A percentile compares a stretch with the other conserved stretches of the same genome.
phyloP scores from a whole-genome alignment of 306 rosid species.

The Inga leiocalycina region DNA sequence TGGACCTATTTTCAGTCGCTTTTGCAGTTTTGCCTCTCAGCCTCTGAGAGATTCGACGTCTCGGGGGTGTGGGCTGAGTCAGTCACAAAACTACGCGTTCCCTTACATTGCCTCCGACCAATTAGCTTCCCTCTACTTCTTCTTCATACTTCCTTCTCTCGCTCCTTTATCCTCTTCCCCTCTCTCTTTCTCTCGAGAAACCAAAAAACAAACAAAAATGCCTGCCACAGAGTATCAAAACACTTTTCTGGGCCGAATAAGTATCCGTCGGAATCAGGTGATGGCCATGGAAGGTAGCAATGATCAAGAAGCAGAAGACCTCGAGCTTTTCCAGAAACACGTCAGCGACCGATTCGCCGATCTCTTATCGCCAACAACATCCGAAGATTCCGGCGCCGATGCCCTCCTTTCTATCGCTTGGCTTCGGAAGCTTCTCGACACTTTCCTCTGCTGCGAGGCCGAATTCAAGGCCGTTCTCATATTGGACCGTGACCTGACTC shows the following conservation, averaged over 20 bases:
- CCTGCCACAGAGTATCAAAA: conserved; percentile 79
- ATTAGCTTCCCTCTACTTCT: not conserved
- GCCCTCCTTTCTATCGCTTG: conserved; percentile 66
- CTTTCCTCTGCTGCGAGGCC: conserved; percentile 86
- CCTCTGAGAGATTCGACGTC: not conserved
- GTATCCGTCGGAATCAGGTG: conserved; percentile 89
- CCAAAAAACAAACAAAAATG: conserved; percentile 40
- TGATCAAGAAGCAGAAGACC: conserved; percentile 81
- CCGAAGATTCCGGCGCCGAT: conserved; percentile 49
- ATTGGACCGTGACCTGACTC: conserved; percentile 74
- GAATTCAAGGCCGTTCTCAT: conserved; percentile 85
- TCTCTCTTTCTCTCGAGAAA: not conserved
- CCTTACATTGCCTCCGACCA: not conserved
- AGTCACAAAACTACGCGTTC: conserved; percentile 13
- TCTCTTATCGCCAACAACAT: conserved; percentile 45
- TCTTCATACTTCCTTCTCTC: conserved; percentile 16
- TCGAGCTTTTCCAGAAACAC: conserved; percentile 81
- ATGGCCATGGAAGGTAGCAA: conserved; percentile 80
- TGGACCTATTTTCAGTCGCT: not conserved
- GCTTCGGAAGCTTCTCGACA: conserved; percentile 77
- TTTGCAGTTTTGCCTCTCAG: not conserved
- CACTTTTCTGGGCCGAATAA: conserved; percentile 86
- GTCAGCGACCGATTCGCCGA: conserved; percentile 69
- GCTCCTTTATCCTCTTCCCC: not conserved
- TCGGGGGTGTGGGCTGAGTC: not conserved